Conservation (phyloP, 345 rosid genomes). For the Aquilaria yunnanensis region DNA sequence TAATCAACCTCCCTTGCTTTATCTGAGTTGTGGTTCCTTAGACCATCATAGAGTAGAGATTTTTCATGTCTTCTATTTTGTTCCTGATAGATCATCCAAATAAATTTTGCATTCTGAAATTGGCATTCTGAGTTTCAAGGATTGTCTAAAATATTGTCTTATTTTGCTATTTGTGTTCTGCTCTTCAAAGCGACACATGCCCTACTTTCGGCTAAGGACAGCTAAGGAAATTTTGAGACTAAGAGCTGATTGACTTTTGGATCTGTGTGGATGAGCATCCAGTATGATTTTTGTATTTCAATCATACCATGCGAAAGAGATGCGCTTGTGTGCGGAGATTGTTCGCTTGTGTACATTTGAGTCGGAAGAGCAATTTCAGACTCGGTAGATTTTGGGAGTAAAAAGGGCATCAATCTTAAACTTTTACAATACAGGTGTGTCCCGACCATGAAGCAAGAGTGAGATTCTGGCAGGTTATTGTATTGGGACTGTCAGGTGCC, state of each 20-base stretch:
- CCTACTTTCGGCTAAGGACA: slow-evolving; percentile 83
- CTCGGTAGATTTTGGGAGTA: too few relatives aligned
- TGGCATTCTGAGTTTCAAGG: too few relatives aligned
- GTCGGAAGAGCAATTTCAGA: background rate
- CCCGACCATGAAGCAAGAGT: too few relatives aligned
- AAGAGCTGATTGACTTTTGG: slow-evolving; percentile 63
- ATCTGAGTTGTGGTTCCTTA: background rate
- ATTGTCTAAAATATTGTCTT: too few relatives aligned
- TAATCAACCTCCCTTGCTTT: background rate
- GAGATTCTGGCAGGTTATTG: too few relatives aligned
- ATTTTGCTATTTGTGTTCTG: background rate
- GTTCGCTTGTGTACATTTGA: background rate
- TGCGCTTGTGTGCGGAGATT: background rate
- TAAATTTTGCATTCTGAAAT: too few relatives aligned
- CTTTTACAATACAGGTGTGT: too few relatives aligned
- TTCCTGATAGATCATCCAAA: too few relatives aligned
- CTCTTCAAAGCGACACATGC: slow-evolving; percentile 75
- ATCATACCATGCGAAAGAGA: background rate
- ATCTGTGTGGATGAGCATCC: slow-evolving; percentile 1
- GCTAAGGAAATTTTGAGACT: slow-evolving; percentile 82
- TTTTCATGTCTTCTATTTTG: too few relatives aligned
- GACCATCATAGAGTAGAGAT: too few relatives aligned
- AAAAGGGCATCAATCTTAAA: too few relatives aligned
- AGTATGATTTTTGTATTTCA: background rate
- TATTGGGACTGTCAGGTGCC: too few relatives aligned